Evolutionary conservation across 2,329 filamentous ascomycete species (phyloP).

Genomic region (Acarospora socialis): DNA sequence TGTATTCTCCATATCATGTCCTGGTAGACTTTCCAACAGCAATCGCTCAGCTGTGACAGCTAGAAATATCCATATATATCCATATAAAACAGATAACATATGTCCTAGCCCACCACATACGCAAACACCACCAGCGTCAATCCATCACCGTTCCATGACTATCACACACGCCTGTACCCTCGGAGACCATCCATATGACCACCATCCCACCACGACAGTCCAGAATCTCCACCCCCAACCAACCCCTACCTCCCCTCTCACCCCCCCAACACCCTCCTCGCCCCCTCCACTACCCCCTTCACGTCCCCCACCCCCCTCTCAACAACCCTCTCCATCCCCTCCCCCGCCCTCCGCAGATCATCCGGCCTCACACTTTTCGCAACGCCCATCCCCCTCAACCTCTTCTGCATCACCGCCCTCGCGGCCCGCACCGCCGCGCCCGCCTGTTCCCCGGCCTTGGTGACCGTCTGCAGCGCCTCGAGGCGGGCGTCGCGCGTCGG

Average conservation of each 20-base stretch:
- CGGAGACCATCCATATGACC: too few species aligned
- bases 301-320: slow-evolving; percentile 33
- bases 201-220: too few species aligned
- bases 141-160: too few species aligned
- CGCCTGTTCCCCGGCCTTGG: slow-evolving; percentile 30
- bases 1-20: too few species aligned
- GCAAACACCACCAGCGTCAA: too few species aligned
- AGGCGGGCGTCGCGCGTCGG: slow-evolving; percentile 33
- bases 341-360: slow-evolving; percentile 31
- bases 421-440: slow-evolving; percentile 26
- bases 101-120: neutral
- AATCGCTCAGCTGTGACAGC: too few species aligned
- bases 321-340: slow-evolving; percentile 33
- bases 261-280: slow-evolving; percentile 21
- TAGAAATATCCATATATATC: too few species aligned
- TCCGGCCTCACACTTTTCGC: slow-evolving; percentile 30
- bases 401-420: slow-evolving; percentile 30
- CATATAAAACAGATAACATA: neutral
- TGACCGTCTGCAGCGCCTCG: slow-evolving; percentile 26
- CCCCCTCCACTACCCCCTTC: slow-evolving; percentile 30
- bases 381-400: slow-evolving; percentile 29
- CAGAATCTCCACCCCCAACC: slow-evolving; percentile 8
- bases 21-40: too few species aligned
- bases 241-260: slow-evolving; percentile 12
- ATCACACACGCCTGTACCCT: too few species aligned